These are phyloP conservation scores for Yamadazyma tumulicola DNA, from an alignment of 805 yeast genomes.

Conservation along the genomic window DNA sequence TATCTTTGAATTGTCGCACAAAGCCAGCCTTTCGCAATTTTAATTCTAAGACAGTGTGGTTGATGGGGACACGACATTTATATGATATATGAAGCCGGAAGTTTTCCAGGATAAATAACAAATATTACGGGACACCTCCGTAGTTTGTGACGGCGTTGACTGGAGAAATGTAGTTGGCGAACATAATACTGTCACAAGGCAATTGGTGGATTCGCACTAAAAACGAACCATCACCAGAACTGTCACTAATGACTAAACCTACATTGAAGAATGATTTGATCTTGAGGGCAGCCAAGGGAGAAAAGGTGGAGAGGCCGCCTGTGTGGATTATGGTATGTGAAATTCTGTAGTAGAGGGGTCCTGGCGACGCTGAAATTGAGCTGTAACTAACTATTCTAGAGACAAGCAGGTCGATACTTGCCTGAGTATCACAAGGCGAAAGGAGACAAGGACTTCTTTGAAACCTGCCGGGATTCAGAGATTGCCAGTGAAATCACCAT, in stretches of 20 bases:
- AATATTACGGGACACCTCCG: too few species aligned
- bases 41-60: too few species aligned
- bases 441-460: slow-evolving; percentile 83
- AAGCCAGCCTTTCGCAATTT: too few species aligned
- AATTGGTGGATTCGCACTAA: slow-evolving; percentile 1
- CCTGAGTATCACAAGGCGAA: slow-evolving; percentile 92
- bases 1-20: too few species aligned
- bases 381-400: slow-evolving; percentile 29
- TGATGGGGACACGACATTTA: too few species aligned
- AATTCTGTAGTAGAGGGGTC: too few species aligned
- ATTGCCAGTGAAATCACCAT: slow-evolving; percentile 91
- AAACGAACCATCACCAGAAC: slow-evolving; percentile 13
- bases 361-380: neutral
- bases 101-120: too few species aligned
- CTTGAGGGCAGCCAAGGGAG: slow-evolving; percentile 87
- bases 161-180: slow-evolving; percentile 1
- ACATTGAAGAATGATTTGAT: slow-evolving; percentile 85
- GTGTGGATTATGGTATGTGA: slow-evolving; percentile 84
- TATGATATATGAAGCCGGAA: too few species aligned
- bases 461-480: slow-evolving; percentile 92
- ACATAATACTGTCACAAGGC: too few species aligned
- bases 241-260: too few species aligned
- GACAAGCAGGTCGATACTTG: slow-evolving; percentile 94
- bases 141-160: slow-evolving; percentile 1
- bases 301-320: slow-evolving; percentile 93